phyloP scores from a whole-genome alignment of 2,329 filamentous ascomycete species.

The Ascochyta fabae region DNA sequence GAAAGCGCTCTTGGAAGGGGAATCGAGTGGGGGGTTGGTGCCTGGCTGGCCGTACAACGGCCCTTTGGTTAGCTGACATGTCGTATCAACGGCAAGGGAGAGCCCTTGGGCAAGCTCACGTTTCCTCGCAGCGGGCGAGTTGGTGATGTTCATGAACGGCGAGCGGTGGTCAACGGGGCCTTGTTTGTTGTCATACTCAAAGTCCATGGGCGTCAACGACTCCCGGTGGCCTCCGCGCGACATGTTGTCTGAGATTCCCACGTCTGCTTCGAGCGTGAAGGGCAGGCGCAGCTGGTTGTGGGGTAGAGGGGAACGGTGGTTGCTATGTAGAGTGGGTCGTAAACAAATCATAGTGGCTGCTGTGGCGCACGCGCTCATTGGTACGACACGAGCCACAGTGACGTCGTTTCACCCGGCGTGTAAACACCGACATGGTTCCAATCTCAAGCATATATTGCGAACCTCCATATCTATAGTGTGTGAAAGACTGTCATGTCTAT shows the following conservation, averaged over 20 bases:
- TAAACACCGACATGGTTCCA: not conserved
- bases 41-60: constrained; percentile 26
- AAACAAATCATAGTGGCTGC: constrained; percentile 11
- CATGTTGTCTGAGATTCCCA: constrained; percentile 22
- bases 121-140: constrained; percentile 44
- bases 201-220: constrained; percentile 61
- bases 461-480: too few relatives aligned
- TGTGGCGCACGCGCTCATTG: constrained; percentile 8
- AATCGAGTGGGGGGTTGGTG: constrained; percentile 50
- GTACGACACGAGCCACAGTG: not conserved
- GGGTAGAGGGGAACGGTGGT: constrained; percentile 14
- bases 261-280: not conserved
- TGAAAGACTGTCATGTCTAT: too few relatives aligned
- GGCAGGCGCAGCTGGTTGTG: constrained; percentile 8
- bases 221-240: constrained; percentile 41
- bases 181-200: constrained; percentile 57
- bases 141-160: constrained; percentile 53
- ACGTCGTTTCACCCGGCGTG: constrained; percentile 2
- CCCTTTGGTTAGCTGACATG: constrained; percentile 9
- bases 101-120: constrained; percentile 39
- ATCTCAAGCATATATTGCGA: too few relatives aligned
- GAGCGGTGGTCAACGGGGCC: constrained; percentile 56
- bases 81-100: constrained; percentile 16
- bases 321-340: constrained; percentile 11
- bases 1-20: constrained; percentile 56